Evolutionary conservation across 345 rosid species (phyloP).

Genomic region (Euphorbia pulcherrima): DNA sequence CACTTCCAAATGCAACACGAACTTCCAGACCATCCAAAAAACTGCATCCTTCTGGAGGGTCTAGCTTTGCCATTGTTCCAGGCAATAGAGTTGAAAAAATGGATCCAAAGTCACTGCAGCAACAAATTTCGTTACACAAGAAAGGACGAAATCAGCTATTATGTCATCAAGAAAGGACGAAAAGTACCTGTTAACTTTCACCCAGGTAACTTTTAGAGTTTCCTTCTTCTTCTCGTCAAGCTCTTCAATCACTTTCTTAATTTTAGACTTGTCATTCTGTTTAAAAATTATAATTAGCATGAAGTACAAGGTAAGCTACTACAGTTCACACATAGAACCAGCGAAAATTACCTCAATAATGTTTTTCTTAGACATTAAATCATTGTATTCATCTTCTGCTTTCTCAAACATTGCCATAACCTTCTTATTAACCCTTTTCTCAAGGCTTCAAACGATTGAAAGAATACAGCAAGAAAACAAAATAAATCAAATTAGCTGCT

Average conservation of each 20-base stretch:
- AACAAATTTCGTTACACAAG: neutral
- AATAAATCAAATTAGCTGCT: conserved; percentile 10
- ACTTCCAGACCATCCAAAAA: conserved; percentile 96
- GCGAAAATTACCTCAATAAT: conserved; percentile 71
- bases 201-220: conserved; percentile 89
- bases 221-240: conserved; percentile 96
- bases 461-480: conserved; percentile 7
- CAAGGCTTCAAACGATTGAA: conserved; percentile 48
- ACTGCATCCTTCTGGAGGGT: conserved; percentile 82
- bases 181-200: conserved; percentile 75
- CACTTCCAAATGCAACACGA: conserved; percentile 88
- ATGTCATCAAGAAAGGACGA: neutral
- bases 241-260: conserved; percentile 90
- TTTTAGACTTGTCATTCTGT: conserved; percentile 85
- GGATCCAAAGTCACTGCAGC: conserved; percentile 81
- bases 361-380: conserved; percentile 74
- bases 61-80: conserved; percentile 83
- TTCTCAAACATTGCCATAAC: conserved; percentile 99
- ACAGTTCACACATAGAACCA: conserved; percentile 13
- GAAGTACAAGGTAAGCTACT: conserved; percentile 11
- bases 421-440: conserved; percentile 95
- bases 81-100: conserved; percentile 91
- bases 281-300: conserved; percentile 10
- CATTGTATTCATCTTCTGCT: conserved; percentile 94
- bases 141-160: neutral